These are phyloP conservation scores for Hirschfeldia incana DNA, from an alignment of 345 rosid genomes.

Conservation along the genomic window DNA sequence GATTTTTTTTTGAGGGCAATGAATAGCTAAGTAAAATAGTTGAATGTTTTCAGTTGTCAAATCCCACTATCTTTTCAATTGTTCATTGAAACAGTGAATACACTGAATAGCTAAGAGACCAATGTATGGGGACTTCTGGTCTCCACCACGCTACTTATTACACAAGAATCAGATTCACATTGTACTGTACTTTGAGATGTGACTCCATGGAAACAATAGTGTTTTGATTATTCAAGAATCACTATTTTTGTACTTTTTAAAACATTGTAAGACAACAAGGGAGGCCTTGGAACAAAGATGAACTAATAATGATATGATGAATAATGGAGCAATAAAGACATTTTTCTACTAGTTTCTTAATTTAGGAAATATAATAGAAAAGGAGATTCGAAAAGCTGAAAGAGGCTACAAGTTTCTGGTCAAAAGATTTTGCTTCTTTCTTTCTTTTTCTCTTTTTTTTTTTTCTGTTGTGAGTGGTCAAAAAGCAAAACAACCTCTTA, in stretches of 20 bases:
- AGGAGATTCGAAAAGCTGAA: slow-evolving; percentile 28
- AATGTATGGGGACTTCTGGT: slow-evolving; percentile 20
- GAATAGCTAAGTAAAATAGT: slow-evolving; percentile 20
- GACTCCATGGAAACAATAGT: slow-evolving; percentile 23
- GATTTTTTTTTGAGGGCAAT: not conserved
- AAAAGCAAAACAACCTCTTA: slow-evolving; percentile 31
- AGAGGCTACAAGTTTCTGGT: slow-evolving; percentile 22
- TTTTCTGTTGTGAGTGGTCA: slow-evolving; percentile 23
- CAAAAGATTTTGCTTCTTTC: slow-evolving; percentile 29
- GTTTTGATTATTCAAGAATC: slow-evolving; percentile 17
- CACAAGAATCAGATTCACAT: slow-evolving; percentile 29
- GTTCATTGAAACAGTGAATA: slow-evolving; percentile 23
- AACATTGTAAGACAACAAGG: not conserved
- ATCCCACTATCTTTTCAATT: slow-evolving; percentile 39
- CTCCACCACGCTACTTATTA: slow-evolving; percentile 32
- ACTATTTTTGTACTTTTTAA: not conserved
- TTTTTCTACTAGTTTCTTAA: slow-evolving; percentile 4
- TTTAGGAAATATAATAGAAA: not conserved
- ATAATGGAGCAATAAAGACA: not conserved
- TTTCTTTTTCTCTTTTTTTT: not conserved
- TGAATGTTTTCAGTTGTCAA: slow-evolving; percentile 36
- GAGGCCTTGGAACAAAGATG: not conserved
- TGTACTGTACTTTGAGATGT: slow-evolving; percentile 32
- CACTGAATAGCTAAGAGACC: slow-evolving; percentile 16
- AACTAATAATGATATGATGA: not conserved